phyloP scores from a whole-genome alignment of 805 yeast species.

The Sungouiella thailandica region DNA sequence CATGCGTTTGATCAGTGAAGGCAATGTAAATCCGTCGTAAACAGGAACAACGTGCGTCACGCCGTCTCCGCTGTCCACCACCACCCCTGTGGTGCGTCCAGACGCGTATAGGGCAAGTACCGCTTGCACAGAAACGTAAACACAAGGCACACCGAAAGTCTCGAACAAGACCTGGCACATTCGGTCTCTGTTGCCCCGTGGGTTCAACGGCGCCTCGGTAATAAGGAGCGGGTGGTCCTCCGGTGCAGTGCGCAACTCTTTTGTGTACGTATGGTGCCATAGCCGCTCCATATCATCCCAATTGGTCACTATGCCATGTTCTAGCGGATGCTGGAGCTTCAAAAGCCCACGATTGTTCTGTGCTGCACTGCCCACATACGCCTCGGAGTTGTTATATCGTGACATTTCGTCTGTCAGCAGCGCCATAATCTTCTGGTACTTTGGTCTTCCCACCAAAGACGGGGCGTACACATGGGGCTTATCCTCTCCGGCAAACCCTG shows the following conservation, averaged over 20 bases:
- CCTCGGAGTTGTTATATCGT: slow-evolving; percentile 32
- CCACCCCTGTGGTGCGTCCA: slow-evolving; percentile 88
- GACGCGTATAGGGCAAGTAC: slow-evolving; percentile 80
- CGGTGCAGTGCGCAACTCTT: slow-evolving; percentile 50
- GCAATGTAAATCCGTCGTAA: slow-evolving; percentile 79
- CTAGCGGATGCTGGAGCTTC: slow-evolving; percentile 64
- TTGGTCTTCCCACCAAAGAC: slow-evolving; percentile 73
- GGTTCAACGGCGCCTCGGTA: slow-evolving; percentile 88
- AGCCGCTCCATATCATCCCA: slow-evolving; percentile 85
- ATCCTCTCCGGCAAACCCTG: slow-evolving; percentile 93
- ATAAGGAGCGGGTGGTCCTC: slow-evolving; percentile 85
- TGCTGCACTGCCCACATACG: slow-evolving; percentile 72
- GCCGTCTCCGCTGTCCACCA: slow-evolving; percentile 91
- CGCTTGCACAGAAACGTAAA: slow-evolving; percentile 70
- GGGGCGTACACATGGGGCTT: slow-evolving; percentile 65
- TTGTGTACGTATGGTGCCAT: slow-evolving; percentile 66
- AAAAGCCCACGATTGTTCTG: slow-evolving; percentile 76
- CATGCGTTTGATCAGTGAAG: slow-evolving; percentile 64
- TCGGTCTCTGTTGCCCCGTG: slow-evolving; percentile 51
- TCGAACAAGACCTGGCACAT: slow-evolving; percentile 68
- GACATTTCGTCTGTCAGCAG: slow-evolving; percentile 23
- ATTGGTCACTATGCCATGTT: slow-evolving; percentile 70
- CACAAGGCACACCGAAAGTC: slow-evolving; percentile 68
- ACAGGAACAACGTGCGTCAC: slow-evolving; percentile 86
- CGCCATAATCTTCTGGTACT: slow-evolving; percentile 80